These are phyloP conservation scores for Kockovaella imperatae DNA, from an alignment of 768 basidiomycete species.

Conservation along the genomic window DNA sequence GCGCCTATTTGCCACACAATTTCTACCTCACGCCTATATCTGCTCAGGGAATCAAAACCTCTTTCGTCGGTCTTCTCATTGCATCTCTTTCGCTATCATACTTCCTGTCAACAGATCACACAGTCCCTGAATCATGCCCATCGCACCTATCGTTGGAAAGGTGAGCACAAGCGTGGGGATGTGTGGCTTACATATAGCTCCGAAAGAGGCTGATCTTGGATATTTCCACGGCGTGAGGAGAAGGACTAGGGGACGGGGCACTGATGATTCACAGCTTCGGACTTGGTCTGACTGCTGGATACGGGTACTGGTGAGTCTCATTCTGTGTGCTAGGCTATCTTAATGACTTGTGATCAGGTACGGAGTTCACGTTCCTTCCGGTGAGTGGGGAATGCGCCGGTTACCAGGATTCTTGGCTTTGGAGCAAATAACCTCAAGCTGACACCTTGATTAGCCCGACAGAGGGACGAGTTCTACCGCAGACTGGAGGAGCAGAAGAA, in stretches of 20 bases:
- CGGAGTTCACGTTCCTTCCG: slow-evolving; percentile 63
- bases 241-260: background rate
- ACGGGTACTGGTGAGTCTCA: slow-evolving; percentile 69
- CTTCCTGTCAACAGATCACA: too few species aligned
- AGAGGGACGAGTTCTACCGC: too few species aligned
- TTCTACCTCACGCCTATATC: too few species aligned
- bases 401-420: too few species aligned
- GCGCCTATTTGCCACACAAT: too few species aligned
- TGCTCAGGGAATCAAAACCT: too few species aligned
- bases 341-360: slow-evolving; percentile 53
- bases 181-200: slow-evolving; percentile 48
- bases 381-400: too few species aligned
- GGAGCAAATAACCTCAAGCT: too few species aligned
- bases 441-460: too few species aligned
- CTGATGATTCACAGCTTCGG: slow-evolving; percentile 49
- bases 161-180: slow-evolving; percentile 13
- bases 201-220: slow-evolving; percentile 89
- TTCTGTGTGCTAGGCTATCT: background rate
- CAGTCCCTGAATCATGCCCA: slow-evolving; percentile 55
- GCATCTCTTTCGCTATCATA: background rate
- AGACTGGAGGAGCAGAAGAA: too few species aligned
- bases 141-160: slow-evolving; percentile 85
- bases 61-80: too few species aligned
- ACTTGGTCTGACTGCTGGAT: slow-evolving; percentile 65
- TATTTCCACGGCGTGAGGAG: slow-evolving; percentile 52